These are phyloP conservation scores for Trametopsis cervina DNA, from an alignment of 768 basidiomycete species.

Conservation along the genomic window DNA sequence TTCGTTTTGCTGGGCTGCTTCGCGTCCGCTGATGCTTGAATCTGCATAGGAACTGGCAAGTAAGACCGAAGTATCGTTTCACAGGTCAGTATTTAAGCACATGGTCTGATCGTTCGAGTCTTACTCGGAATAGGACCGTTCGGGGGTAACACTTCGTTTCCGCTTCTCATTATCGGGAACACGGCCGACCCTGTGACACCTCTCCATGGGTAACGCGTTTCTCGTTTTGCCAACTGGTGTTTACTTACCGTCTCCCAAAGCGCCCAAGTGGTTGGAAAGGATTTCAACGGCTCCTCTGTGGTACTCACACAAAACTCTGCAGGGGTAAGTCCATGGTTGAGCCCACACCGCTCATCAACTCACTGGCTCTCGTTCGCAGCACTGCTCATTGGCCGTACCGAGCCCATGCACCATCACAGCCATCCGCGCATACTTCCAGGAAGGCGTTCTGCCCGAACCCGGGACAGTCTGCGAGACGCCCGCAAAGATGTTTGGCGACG, in stretches of 20 bases:
- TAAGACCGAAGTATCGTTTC: slow-evolving; percentile 11
- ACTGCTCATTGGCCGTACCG: slow-evolving; percentile 14
- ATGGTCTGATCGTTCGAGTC: not conserved
- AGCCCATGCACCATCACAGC: slow-evolving; percentile 17
- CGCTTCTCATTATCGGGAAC: slow-evolving; percentile 21
- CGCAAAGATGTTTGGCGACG: slow-evolving; percentile 2
- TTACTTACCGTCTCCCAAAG: not conserved
- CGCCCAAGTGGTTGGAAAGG: slow-evolving; percentile 3
- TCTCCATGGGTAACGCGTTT: slow-evolving; percentile 7
- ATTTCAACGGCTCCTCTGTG: slow-evolving; percentile 7
- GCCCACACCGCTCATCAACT: too few relatives aligned
- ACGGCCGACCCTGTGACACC: slow-evolving; percentile 17
- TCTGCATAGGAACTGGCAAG: slow-evolving; percentile 12
- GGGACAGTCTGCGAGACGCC: slow-evolving; percentile 20
- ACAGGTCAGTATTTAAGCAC: too few relatives aligned
- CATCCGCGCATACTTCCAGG: slow-evolving; percentile 21
- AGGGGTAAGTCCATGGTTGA: slow-evolving; percentile 9
- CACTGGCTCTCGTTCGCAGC: slow-evolving; percentile 6
- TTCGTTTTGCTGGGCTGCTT: too few relatives aligned
- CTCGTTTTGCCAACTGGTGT: not conserved
- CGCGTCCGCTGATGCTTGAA: too few relatives aligned
- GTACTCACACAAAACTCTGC: slow-evolving; percentile 11
- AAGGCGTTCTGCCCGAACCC: slow-evolving; percentile 17
- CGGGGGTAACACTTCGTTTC: slow-evolving; percentile 19
- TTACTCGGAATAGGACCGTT: slow-evolving; percentile 1